A percentile compares a stretch with the other conserved stretches of the same genome.
phyloP scores from a whole-genome alignment of 2,329 filamentous ascomycete species.

The Myriosclerotinia scirpicola region DNA sequence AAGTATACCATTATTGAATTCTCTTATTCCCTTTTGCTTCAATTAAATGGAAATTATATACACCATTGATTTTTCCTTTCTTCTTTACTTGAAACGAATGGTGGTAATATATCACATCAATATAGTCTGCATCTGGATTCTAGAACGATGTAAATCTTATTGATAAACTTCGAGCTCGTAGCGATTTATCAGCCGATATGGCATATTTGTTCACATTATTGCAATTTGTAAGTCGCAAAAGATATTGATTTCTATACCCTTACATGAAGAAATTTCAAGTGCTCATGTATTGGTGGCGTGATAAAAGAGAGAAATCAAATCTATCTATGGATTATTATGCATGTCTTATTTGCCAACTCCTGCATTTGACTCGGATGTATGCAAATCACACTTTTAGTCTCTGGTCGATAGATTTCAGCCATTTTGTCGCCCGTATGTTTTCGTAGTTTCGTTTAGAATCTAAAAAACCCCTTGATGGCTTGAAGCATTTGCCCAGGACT shows the following conservation, averaged over 20 bases:
- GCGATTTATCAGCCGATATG: no score
- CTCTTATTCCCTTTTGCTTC: no score
- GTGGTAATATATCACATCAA: no score
- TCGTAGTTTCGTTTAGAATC: background rate
- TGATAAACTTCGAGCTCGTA: background rate
- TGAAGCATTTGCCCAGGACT: background rate
- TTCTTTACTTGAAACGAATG: no score
- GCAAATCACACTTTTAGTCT: background rate
- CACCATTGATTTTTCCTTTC: no score
- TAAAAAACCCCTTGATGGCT: constrained; percentile 8
- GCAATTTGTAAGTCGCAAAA: constrained; percentile 1
- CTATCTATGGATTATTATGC: background rate
- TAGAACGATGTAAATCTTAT: background rate
- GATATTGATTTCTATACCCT: background rate
- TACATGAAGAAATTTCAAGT: background rate
- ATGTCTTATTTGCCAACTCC: constrained; percentile 13
- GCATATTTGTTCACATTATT: no score
- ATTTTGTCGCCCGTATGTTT: background rate
- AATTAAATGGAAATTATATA: no score
- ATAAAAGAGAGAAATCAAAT: background rate
- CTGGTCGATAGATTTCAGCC: background rate
- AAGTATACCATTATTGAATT: no score
- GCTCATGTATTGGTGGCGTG: constrained; percentile 8
- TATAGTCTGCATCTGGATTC: background rate
- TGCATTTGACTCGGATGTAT: background rate